Evolutionary conservation across 139 green algal species (phyloP), one percentile per base, ranked within the genome.

Genomic region (Limnomonas spitsbergensis): DNA sequence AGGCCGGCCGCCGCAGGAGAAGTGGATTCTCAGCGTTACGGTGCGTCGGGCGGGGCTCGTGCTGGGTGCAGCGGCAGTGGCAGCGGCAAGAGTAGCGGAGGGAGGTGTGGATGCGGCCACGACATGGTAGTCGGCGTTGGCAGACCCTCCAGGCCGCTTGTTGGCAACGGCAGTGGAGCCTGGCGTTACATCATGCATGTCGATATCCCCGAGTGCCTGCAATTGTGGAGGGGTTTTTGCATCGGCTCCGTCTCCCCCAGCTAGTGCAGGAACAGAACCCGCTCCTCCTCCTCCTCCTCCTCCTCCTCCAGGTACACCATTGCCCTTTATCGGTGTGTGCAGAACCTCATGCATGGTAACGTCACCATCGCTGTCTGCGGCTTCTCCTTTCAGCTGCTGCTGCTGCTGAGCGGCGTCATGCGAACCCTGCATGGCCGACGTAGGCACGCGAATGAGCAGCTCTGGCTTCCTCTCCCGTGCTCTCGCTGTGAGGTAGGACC

Each of bases 181-280:
- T 74, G 47, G 47, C 47, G 47, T 14, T 61, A 61, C 47, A 61
- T 61, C 47, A 61, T 61, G 47, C 47, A 61, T 61, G 47, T 29
- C 47, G 14, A 61, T 20, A 61, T 61, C 47, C 47, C 14, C 20
- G 47, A 61, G 14, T 61, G 47, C 47, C 20, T 61, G 14, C 20
- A 14, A 14, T 61, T 61, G 47, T 61, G 47, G 14, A 20, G 47
- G 14, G 47, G 47, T 14, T 61, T 14, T 14, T 20, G 14, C 14
- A 29, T 14, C 47, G 20, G 20, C 47, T 61, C 20, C 14, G 20
- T 61, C 14, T 20, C 14, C 14, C 47, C 20, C 47, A 61, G 47
- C 47, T 61, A 20, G 14, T 61, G 47, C 47, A 61, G 47, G 47
- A 61, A 20, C 14, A 61, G 47, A 14, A 14, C 20, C 47, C 47